Evolutionary conservation across 305 asterid species (phyloP).

Genomic region (Fraxinus sp.): DNA sequence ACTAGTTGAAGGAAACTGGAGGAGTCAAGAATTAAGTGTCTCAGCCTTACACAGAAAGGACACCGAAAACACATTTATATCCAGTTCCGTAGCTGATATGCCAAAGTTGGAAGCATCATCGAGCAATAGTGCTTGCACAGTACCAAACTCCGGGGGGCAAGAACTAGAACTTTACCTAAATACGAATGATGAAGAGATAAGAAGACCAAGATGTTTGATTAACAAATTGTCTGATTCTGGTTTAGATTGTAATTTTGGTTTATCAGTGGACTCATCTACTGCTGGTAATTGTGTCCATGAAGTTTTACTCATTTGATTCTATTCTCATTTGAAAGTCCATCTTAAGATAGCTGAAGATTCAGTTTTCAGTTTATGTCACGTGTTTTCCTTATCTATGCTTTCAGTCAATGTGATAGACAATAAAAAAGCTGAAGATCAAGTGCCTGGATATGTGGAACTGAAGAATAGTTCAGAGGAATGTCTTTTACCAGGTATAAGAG

Average conservation of each 20-base stretch:
- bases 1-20: conserved; percentile 50
- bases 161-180: conserved; percentile 37
- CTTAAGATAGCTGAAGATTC: conserved; percentile 15
- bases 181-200: conserved; percentile 33
- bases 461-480: conserved; percentile 31
- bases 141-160: conserved; percentile 33
- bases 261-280: conserved; percentile 33
- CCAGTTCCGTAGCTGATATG: conserved; percentile 33
- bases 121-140: conserved; percentile 26
- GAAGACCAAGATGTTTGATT: conserved; percentile 24
- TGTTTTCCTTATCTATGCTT: conserved; percentile 24
- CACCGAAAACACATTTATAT: conserved; percentile 31
- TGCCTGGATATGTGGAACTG: conserved; percentile 38
- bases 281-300: conserved; percentile 45
- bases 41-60: conserved; percentile 30
- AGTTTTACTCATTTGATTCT: conserved; percentile 21
- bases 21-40: conserved; percentile 42
- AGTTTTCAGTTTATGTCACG: conserved; percentile 15
- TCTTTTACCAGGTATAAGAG: conserved; percentile 53
- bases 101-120: conserved; percentile 36
- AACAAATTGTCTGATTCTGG: conserved; percentile 40
- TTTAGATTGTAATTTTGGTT: conserved; percentile 46
- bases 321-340: conserved; percentile 27
- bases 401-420: conserved; percentile 35
- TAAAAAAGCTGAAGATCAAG: conserved; percentile 36